Evolutionary conservation across 1,139 yeast genomes (phyloP), one percentile per base, ranked within the genome.

Genomic region (Nakaseomyces glabratus): DNA sequence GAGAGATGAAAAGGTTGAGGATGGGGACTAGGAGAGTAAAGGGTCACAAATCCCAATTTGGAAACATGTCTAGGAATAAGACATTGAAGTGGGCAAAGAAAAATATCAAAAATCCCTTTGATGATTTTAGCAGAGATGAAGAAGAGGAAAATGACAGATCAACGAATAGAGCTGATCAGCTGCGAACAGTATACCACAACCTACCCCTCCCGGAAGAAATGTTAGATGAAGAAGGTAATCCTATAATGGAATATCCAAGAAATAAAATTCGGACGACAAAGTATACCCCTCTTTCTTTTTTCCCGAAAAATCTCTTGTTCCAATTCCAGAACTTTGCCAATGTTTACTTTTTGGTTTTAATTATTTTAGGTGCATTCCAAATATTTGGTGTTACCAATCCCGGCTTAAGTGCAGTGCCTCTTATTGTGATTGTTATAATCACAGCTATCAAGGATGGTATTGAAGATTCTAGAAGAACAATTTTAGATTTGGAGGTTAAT

Each of bases 231-330:
- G 68, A 75, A 4, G 85, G 85, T 11, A 59, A 66, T 37, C 93
- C 93, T 1, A 48, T 63, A 4, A 51, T 61, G 8, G 45, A 52
- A 10, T 90, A 79, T 55, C 77, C 93, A 2, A 71, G 95, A 55
- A 90, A 90, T 63, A 90, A 90, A 60, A 85, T 90, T 49, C 78
- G 96, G 63, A 88, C 98, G 1, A 86, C 98, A 4, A 88, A 86
- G 60, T 90, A 90, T 59, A 88, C 97, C 7, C 95, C 96, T 4
- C 55, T 90, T 34, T 66, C 93, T 4, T 90, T 90, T 51, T 53
- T 90, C 30, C 97, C 97, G 10, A 86, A 85, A 60, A 88, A 90
- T 58, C 58, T 90, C 31, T 57, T 66, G 38, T 69, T 68, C 46
- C 97, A 90, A 61, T 88, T 90, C 58, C 76, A 74, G 42, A 90